Evolutionary conservation across 2,329 filamentous ascomycete genomes (phyloP).

Genomic region (Aspergillus fischeri): DNA sequence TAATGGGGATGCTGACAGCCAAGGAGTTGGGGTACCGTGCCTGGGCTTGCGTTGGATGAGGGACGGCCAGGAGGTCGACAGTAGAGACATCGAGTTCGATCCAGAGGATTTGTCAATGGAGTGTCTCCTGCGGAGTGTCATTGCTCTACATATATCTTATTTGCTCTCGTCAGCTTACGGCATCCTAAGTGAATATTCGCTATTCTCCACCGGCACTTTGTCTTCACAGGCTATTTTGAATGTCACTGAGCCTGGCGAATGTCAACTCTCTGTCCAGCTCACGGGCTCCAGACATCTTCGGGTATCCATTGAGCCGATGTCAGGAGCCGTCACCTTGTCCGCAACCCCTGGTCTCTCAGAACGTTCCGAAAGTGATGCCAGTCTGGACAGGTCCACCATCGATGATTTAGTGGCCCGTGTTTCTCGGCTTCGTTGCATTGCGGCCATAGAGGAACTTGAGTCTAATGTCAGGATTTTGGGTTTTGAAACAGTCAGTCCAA

Average conservation of each 20-base stretch:
- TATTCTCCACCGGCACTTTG: slow-evolving; percentile 60
- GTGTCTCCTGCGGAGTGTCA: slow-evolving; percentile 65
- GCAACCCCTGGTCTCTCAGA: slow-evolving; percentile 57
- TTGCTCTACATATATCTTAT: slow-evolving; percentile 69
- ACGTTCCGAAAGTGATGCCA: slow-evolving; percentile 62
- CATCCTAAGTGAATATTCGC: slow-evolving; percentile 55
- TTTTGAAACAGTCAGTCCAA: slow-evolving; percentile 36
- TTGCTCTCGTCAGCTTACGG: slow-evolving; percentile 65
- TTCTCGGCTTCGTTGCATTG: slow-evolving; percentile 35
- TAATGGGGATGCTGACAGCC: slow-evolving; percentile 4
- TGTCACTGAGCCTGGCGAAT: slow-evolving; percentile 60
- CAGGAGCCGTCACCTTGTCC: slow-evolving; percentile 68
- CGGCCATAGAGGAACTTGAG: slow-evolving; percentile 39
- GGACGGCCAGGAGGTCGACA: slow-evolving; percentile 69
- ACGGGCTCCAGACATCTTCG: slow-evolving; percentile 58
- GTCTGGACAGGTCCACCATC: slow-evolving; percentile 45
- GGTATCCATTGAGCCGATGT: slow-evolving; percentile 70
- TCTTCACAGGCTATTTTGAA: slow-evolving; percentile 57
- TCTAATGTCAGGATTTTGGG: slow-evolving; percentile 32
- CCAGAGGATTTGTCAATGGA: slow-evolving; percentile 67
- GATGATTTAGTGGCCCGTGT: slow-evolving; percentile 39
- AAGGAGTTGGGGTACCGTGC: slow-evolving; percentile 24
- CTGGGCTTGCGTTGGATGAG: slow-evolving; percentile 71
- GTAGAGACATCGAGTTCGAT: slow-evolving; percentile 65
- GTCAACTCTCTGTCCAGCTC: slow-evolving; percentile 65